Evolutionary conservation across 345 rosid species (phyloP), one percentile per base, ranked within the genome.

Genomic region (Syzygium oleosum): DNA sequence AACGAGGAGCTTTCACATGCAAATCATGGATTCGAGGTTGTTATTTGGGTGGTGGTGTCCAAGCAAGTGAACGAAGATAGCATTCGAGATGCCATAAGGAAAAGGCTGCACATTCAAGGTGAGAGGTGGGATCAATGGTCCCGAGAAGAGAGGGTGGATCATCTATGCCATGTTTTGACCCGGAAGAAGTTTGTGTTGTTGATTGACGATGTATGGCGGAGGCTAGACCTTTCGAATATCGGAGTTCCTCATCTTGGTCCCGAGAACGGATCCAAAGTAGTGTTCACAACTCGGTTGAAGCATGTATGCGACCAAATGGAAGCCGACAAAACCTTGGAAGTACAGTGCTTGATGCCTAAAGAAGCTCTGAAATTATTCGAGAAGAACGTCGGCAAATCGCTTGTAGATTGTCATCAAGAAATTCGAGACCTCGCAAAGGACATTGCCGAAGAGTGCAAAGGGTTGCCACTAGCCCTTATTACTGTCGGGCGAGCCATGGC

Each of bases 401-500:
- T n/a, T 21, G 80, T 84, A 7, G 6, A 54, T 59, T 53, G 21
- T 43, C 77, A 85, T 85, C 88, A 41, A 38, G 17, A 80, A 5
- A 87, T 87, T 11, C 86, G 12, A 15, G 31, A 87, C 2, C 80
- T 85, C 0, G 83, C 84, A 0, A 52, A 16, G 21, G 38, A 51
- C 22, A 84, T 89, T 8, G 55, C 51, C n/a, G 0, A 4, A 4
- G 84, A 79, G 65, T 87, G 90, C 34, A 56, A 29, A 41, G 88
- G 88, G 22, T 46, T 90, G 83, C 92, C 92, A 43, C 43, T 91
- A 4, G 90, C 92, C 49, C 84, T 89, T 15, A 73, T 84, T 10
- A 89, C 88, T 1, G 4, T 87, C 0, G 90, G 83, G 6, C 49
- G 52, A 58, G 90, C 88, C 84, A 89, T 89, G 92, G 84, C 63